Evolutionary conservation across 1,139 yeast genomes (phyloP), one percentile per base, ranked within the genome.

Genomic region (Protomyces pachydermus): DNA sequence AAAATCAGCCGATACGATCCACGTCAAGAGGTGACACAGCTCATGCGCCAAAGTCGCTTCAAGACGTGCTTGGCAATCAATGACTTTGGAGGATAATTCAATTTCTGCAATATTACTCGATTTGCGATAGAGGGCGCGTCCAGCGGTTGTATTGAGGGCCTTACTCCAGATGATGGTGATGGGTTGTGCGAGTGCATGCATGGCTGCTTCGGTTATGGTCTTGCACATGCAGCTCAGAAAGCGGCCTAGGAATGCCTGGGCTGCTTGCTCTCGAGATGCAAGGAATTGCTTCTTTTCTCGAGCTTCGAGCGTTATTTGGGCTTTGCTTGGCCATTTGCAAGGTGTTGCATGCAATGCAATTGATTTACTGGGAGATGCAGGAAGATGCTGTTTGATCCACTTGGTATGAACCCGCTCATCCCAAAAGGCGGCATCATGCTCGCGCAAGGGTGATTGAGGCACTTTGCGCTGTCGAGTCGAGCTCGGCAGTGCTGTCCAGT

Each of bases 81-180:
- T 56, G 16, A 64, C 65, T 50, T 64, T 64, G 50, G 64, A 38
- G n/a, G 66, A 64, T n/a, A 64, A 32, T 25, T 64, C 66, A 18
- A 64, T 60, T 28, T n/a, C 45, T 3, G 65, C 66, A 12, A 23
- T 4, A 3, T 34, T 18, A 32, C 38, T 42, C 3, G 57, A 42
- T 28, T 46, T 61, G 23, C 42, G 42, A 32, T 42, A 61, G 3
- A 37, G 54, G 3, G 64, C 64, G 5, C 64, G 54, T 14, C 64
- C 64, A 6, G 64, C 64, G 8, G 64, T 61, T 6, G 60, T 45
- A 12, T 50, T 38, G 39, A 61, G 35, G 4, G 56, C 39, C 12
- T 54, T 54, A 16, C 46, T 54, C 64, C 64, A 61, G 42, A 34
- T 35, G 18, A 61, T 32, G n/a, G 16, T 18, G n/a, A 61, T 54